A percentile compares a stretch with the other conserved stretches of the same genome.
These are phyloP conservation scores for Epichloe elymi DNA, from an alignment of 2,329 filamentous ascomycete species.

Conservation along the genomic window DNA sequence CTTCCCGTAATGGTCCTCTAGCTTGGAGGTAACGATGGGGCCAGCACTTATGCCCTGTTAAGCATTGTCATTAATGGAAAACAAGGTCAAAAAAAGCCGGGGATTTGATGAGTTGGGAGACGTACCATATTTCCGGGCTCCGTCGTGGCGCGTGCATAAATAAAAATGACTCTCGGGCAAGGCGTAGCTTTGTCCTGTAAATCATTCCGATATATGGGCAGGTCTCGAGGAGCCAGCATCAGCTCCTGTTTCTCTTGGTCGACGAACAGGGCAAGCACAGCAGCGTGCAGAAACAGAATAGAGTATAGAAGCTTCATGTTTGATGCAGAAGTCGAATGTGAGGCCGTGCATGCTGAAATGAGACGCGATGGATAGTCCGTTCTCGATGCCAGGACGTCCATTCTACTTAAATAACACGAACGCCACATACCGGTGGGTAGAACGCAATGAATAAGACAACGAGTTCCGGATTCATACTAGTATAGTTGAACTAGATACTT, in stretches of 20 bases:
- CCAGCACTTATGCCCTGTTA: not conserved
- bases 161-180: not conserved
- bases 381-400: too few species aligned
- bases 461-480: too few species aligned
- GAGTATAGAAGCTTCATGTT: not conserved
- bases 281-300: not conserved
- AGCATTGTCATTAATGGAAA: not conserved
- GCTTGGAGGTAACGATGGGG: not conserved
- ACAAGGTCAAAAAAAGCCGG: too few species aligned
- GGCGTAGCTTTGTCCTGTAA: not conserved
- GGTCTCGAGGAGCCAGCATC: not conserved
- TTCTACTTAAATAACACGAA: too few species aligned
- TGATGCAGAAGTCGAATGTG: not conserved
- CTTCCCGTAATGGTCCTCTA: not conserved
- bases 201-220: not conserved
- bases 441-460: too few species aligned
- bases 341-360: too few species aligned
- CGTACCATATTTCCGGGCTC: not conserved
- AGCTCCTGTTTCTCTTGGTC: not conserved
- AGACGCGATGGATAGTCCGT: too few species aligned
- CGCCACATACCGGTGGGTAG: too few species aligned
- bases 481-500: too few species aligned
- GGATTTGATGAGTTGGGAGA: too few species aligned
- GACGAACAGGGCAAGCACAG: not conserved
- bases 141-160: not conserved